Evolutionary conservation across 805 yeast species (phyloP).

Genomic region (Clavispora asparagi): DNA sequence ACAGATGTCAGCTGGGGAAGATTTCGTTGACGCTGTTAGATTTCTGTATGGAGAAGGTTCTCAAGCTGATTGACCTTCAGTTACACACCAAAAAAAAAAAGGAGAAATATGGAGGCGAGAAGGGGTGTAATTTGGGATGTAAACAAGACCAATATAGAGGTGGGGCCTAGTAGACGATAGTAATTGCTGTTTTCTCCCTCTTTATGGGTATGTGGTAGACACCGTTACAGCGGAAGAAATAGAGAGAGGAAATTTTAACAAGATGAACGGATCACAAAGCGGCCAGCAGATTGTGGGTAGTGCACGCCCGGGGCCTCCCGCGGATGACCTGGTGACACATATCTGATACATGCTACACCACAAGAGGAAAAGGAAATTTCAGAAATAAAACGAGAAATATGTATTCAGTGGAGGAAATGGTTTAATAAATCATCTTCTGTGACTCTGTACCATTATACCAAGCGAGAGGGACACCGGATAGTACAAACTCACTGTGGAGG

Average conservation of each 20-base stretch:
- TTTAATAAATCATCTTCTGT: too few species aligned
- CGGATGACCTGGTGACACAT: neutral
- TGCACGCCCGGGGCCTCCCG: neutral
- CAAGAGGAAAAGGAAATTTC: neutral
- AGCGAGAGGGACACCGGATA: too few species aligned
- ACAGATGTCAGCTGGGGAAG: neutral
- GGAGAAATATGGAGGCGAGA: neutral
- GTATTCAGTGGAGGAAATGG: too few species aligned
- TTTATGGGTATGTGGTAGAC: neutral
- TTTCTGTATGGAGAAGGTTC: neutral
- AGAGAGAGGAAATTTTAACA: neutral
- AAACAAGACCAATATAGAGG: neutral
- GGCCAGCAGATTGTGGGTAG: neutral
- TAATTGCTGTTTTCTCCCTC: neutral
- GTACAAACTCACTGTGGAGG: neutral
- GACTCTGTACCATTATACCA: too few species aligned
- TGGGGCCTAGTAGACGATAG: neutral
- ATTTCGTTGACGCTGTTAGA: neutral
- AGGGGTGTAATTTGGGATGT: neutral
- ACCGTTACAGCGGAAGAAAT: neutral
- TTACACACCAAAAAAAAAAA: neutral
- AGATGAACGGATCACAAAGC: neutral
- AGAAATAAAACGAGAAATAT: neutral
- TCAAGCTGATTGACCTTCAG: neutral
- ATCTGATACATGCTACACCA: neutral